Conservation (phyloP, 306 rosid genomes). For the Begonia fuchsioides region DNA sequence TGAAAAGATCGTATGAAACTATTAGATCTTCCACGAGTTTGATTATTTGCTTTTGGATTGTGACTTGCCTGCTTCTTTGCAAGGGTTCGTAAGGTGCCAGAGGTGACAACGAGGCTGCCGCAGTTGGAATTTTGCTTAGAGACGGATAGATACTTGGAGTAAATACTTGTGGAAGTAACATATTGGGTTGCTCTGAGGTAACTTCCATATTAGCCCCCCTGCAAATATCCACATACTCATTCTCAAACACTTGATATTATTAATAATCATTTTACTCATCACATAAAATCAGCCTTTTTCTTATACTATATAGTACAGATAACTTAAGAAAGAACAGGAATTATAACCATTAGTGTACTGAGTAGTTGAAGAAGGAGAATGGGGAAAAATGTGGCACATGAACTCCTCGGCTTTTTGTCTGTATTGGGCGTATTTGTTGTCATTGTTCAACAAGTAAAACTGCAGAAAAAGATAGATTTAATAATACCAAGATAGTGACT, state of each 20-base stretch:
- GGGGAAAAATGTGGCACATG: constrained; percentile 76
- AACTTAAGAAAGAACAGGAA: neutral
- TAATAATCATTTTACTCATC: too few species aligned
- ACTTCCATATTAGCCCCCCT: constrained; percentile 79
- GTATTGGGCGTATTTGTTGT: constrained; percentile 48
- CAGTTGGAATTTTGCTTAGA: constrained; percentile 58
- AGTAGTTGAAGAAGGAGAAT: constrained; percentile 72
- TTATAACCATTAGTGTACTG: constrained; percentile 74
- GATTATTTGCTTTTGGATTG: neutral
- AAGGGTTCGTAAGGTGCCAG: constrained; percentile 35
- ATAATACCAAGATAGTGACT: too few species aligned
- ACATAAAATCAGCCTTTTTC: too few species aligned
- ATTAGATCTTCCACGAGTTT: neutral
- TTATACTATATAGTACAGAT: too few species aligned
- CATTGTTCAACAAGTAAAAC: constrained; percentile 47
- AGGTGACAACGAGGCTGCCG: constrained; percentile 46
- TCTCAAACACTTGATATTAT: neutral
- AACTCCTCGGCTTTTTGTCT: constrained; percentile 69
- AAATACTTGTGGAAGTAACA: constrained; percentile 75
- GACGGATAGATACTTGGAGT: constrained; percentile 74
- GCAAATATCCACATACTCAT: constrained; percentile 1
- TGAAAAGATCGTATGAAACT: constrained; percentile 12
- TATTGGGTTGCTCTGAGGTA: constrained; percentile 75
- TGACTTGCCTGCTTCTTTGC: constrained; percentile 55
- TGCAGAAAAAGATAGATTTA: constrained; percentile 10